Percentiles rank a stretch among this genome's conserved stretches.
Conservation (phyloP, 768 basidiomycete genomes). For the Pleurotus sapidus region DNA sequence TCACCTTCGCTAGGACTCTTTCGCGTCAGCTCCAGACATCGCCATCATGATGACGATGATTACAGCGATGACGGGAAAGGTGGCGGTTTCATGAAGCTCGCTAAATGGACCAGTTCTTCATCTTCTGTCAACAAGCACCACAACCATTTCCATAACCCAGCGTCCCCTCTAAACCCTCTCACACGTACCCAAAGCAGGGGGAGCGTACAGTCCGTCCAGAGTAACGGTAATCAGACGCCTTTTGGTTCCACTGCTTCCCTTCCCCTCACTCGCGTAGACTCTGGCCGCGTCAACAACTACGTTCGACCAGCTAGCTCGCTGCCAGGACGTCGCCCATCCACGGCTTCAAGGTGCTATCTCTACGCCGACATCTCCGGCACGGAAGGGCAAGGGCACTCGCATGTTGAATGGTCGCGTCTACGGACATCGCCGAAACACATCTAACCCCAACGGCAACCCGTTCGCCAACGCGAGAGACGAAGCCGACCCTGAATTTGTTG, state of each 20-base stretch:
- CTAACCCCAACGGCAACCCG: slow-evolving; percentile 39
- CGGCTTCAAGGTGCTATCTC: neutral
- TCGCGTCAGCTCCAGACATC: neutral
- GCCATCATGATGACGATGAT: slow-evolving; percentile 2
- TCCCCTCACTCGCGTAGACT: slow-evolving; percentile 1
- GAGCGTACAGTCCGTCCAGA: neutral
- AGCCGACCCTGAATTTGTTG: slow-evolving; percentile 78
- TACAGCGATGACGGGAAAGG: neutral
- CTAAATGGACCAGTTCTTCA: neutral
- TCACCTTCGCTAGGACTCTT: slow-evolving; percentile 8
- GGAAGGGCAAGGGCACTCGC: slow-evolving; percentile 39
- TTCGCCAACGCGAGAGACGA: slow-evolving; percentile 64
- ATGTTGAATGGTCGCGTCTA: slow-evolving; percentile 90
- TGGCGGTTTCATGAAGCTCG: neutral
- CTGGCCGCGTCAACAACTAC: neutral
- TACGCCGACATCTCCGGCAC: slow-evolving; percentile 17
- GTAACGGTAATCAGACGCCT: neutral
- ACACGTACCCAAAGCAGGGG: slow-evolving; percentile 5
- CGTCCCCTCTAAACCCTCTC: slow-evolving; percentile 11
- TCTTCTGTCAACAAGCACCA: neutral
- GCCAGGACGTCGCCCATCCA: neutral
- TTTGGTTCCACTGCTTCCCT: slow-evolving; percentile 7
- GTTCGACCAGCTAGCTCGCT: slow-evolving; percentile 18
- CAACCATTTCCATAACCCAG: neutral
- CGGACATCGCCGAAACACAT: slow-evolving; percentile 41